These are phyloP conservation scores for Hortiboletus campestris DNA, from an alignment of 768 basidiomycete genomes.

Conservation along the genomic window DNA sequence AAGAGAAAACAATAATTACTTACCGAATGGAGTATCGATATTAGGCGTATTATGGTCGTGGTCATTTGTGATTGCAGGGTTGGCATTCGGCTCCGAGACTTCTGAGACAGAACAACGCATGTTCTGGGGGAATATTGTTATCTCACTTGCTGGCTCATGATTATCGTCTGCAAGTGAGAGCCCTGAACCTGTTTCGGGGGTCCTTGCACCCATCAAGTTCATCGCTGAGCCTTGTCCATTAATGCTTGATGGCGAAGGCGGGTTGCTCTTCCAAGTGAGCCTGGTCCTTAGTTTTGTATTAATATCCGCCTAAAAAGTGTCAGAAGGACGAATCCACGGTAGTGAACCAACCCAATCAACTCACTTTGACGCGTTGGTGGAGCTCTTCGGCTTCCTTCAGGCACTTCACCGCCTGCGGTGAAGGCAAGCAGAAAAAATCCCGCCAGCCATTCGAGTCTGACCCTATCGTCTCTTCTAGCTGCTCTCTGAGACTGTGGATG, in stretches of 20 bases:
- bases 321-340: background rate
- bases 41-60: background rate
- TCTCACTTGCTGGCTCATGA: background rate
- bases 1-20: background rate
- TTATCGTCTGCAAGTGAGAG: background rate
- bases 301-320: conserved; percentile 6
- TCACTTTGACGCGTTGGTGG: conserved; percentile 3
- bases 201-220: background rate
- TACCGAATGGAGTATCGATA: conserved; percentile 1
- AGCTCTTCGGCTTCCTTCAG: conserved; percentile 6
- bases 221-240: background rate
- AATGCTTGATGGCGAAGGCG: background rate
- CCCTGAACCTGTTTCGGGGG: background rate
- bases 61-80: background rate
- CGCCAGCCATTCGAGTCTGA: background rate
- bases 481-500: conserved; percentile 7
- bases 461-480: background rate
- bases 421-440: conserved; percentile 4
- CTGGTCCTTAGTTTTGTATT: background rate
- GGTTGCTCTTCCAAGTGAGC: background rate
- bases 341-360: background rate
- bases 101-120: background rate
- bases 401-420: background rate
- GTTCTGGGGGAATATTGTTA: background rate
- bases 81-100: background rate